These are phyloP conservation scores for Arabidopsis hybrid DNA, from an alignment of 441 rosid genomes.

Conservation along the genomic window DNA sequence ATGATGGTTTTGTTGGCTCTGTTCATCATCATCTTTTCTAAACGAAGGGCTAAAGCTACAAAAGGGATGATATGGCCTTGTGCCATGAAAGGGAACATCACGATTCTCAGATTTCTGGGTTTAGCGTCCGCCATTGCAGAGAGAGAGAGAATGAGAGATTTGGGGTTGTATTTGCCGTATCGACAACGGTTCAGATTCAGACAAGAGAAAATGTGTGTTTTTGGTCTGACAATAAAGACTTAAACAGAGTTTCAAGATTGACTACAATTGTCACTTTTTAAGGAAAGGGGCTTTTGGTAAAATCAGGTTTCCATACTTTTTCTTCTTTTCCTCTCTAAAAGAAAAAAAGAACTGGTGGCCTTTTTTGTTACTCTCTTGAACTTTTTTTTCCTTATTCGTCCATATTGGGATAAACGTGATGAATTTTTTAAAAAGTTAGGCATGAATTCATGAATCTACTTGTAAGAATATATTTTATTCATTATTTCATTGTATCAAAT, in stretches of 20 bases:
- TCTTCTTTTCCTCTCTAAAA: not conserved
- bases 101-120: slow-evolving; percentile 44
- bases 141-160: not conserved
- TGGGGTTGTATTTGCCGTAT: slow-evolving; percentile 6
- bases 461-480: not conserved
- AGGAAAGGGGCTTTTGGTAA: not conserved
- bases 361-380: not conserved
- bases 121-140: slow-evolving; percentile 36
- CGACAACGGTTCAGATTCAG: slow-evolving; percentile 16
- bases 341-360: not conserved
- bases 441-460: not conserved
- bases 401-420: not conserved
- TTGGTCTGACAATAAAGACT: slow-evolving; percentile 3
- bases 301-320: not conserved
- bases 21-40: slow-evolving; percentile 48
- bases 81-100: slow-evolving; percentile 84
- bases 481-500: not conserved
- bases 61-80: slow-evolving; percentile 87
- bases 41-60: slow-evolving; percentile 67
- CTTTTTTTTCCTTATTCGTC: not conserved
- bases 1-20: slow-evolving; percentile 37
- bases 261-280: not conserved
- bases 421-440: not conserved
- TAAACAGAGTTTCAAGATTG: not conserved
- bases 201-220: slow-evolving; percentile 10